Evolutionary conservation across 164 flowering plant genomes (phyloP), one percentile per base, ranked within the genome.

Genomic region (Magnolia changhungtana): DNA sequence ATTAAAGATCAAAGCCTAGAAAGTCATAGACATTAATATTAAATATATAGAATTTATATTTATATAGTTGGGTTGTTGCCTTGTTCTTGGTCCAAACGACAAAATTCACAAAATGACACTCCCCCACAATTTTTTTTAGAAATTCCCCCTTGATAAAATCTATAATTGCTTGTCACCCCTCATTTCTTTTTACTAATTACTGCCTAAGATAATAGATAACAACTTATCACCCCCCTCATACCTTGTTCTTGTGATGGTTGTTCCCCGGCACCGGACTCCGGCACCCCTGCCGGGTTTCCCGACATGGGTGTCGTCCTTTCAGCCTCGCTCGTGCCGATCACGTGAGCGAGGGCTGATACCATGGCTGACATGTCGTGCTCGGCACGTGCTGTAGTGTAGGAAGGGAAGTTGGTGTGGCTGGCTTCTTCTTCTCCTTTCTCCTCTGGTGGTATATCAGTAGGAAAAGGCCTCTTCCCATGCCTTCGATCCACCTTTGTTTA

Each of bases 311-410:
- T 18, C 19, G 63, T 78, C 21, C 49, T 31, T 50, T 52, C 69
- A 24, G 73, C 66, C 16, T 71, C 74, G 29, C 52, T n/a, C 2
- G 80, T 71, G 50, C 90, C 86, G 31, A 91, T 88, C 14, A 91
- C 95, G 75, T 86, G 92, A 74, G 90, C 65, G 51, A 91, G 89
- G 67, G 90, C 92, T 5, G 89, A 86, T 45, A 91, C 95, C 88
- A 91, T 87, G 61, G 85, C 87, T 1, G 85, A 75, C 88, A 81
- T 83, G 71, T 91, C 95, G 58, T 89, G 86, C 45, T 91, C 86
- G 8, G 92, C 85, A 71, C 90, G 81, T 73, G 29, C 85, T 52
- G 88, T 85, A 1, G 83, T 72, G 85, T 83, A 87, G 72, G 81
- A 72, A 16, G 92, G 83, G 80, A 37, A 51, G 68, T 50, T 50